These are phyloP conservation scores for Evansstolkia leycettana DNA, from an alignment of 495 filamentous ascomycete species.

Conservation along the genomic window DNA sequence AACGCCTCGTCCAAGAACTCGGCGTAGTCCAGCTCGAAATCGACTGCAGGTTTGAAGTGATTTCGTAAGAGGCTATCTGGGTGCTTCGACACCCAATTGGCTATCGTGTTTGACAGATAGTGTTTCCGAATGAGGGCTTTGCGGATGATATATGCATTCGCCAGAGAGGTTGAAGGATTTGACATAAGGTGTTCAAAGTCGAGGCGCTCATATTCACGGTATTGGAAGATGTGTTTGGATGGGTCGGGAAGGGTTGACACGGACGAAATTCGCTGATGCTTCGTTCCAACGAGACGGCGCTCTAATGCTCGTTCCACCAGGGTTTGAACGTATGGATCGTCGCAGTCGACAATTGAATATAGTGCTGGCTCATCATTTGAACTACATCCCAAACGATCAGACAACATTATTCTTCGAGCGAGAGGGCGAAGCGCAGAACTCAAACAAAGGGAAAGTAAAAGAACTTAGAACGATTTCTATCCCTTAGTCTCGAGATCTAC, in stretches of 20 bases:
- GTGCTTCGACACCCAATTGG: conserved; percentile 71
- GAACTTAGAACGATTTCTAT: conserved; percentile 14
- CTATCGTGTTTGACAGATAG: conserved; percentile 68
- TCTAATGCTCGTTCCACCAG: conserved; percentile 63
- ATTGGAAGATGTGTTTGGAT: conserved; percentile 54
- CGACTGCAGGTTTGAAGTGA: conserved; percentile 60
- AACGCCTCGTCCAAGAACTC: conserved; percentile 94
- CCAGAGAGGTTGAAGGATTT: conserved; percentile 45
- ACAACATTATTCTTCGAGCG: conserved; percentile 11
- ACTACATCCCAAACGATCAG: conserved; percentile 34
- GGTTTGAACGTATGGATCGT: conserved; percentile 75
- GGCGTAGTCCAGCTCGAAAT: conserved; percentile 90
- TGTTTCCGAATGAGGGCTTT: conserved; percentile 98
- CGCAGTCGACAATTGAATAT: conserved; percentile 71
- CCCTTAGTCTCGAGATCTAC: conserved; percentile 21
- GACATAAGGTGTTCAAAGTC: conserved; percentile 63
- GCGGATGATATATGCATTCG: conserved; percentile 83
- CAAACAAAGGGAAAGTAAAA: conserved; percentile 5
- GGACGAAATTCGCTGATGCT: conserved; percentile 32
- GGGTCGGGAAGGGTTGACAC: conserved; percentile 29
- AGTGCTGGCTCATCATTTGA: conserved; percentile 31
- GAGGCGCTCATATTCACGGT: conserved; percentile 73
- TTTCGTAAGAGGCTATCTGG: conserved; percentile 53
- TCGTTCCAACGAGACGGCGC: conserved; percentile 39
- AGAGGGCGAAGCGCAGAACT: neutral